Evolutionary conservation across 805 yeast genomes (phyloP).

Genomic region (Zygotorulaspora chibaensis): DNA sequence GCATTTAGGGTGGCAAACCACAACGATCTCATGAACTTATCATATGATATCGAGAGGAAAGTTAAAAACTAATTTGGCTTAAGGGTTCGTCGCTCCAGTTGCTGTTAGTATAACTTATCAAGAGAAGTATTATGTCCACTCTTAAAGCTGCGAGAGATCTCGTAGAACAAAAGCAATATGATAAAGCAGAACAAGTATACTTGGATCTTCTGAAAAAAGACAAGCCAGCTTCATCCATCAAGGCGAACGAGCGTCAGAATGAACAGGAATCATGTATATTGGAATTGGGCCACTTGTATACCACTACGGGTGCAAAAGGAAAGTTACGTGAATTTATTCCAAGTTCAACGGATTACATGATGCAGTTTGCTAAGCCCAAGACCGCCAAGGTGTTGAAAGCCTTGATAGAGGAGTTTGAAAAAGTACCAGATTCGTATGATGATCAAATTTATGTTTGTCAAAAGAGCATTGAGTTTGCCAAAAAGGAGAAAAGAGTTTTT

Average conservation of each 20-base stretch:
- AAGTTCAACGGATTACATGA: slow-evolving; percentile 65
- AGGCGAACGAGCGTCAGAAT: slow-evolving; percentile 43
- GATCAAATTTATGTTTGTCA: slow-evolving; percentile 68
- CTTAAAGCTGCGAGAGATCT: slow-evolving; percentile 62
- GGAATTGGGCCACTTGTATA: slow-evolving; percentile 73
- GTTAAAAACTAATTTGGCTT: neutral
- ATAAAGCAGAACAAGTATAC: slow-evolving; percentile 59
- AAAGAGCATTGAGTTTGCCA: slow-evolving; percentile 85
- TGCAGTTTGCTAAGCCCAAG: slow-evolving; percentile 84
- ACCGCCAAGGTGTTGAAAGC: slow-evolving; percentile 85
- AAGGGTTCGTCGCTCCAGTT: neutral
- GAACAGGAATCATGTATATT: slow-evolving; percentile 65
- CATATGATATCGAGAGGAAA: neutral
- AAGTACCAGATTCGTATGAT: slow-evolving; percentile 57
- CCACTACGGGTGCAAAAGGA: slow-evolving; percentile 42
- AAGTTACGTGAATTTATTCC: slow-evolving; percentile 60
- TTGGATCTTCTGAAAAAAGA: slow-evolving; percentile 43
- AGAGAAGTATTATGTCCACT: slow-evolving; percentile 17
- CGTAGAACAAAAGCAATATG: slow-evolving; percentile 44
- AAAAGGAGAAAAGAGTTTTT: slow-evolving; percentile 75
- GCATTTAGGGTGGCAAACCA: slow-evolving; percentile 6
- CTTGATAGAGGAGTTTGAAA: slow-evolving; percentile 73
- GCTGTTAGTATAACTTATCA: too few species aligned
- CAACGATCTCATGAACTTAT: neutral
- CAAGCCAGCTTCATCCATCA: slow-evolving; percentile 5